phyloP scores from a whole-genome alignment of 345 rosid species.

The Eucalyptus victrix region DNA sequence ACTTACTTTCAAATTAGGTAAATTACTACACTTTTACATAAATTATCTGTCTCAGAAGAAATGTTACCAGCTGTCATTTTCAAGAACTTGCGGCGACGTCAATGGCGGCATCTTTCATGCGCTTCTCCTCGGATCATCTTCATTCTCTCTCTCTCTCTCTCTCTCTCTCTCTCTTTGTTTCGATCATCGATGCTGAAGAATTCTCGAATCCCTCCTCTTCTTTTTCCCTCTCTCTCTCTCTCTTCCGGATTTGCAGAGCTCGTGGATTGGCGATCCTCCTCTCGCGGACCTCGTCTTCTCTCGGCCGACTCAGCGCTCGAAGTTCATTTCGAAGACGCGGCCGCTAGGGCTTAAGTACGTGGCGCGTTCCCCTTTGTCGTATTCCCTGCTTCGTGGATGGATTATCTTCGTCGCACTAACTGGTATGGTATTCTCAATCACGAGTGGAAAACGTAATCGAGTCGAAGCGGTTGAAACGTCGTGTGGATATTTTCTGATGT shows the following conservation, averaged over 20 bases:
- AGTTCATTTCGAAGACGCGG: slow-evolving; percentile 51
- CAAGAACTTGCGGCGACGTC: neutral
- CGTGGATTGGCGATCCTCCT: slow-evolving; percentile 39
- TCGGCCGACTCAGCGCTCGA: slow-evolving; percentile 38
- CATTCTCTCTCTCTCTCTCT: slow-evolving; percentile 36
- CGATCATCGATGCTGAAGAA: neutral
- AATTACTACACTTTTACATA: neutral
- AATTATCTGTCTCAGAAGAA: neutral
- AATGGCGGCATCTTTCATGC: slow-evolving; percentile 44
- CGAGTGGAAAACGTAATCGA: neutral
- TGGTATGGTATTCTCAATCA: neutral
- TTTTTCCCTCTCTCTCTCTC: neutral
- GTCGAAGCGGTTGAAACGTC: neutral
- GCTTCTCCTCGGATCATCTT: slow-evolving; percentile 43
- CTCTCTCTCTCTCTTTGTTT: slow-evolving; percentile 16
- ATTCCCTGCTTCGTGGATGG: neutral
- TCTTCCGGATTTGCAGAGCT: slow-evolving; percentile 55
- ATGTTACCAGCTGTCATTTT: neutral
- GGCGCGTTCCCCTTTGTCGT: neutral
- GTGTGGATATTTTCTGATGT: neutral
- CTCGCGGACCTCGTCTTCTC: slow-evolving; percentile 51
- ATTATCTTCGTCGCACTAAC: neutral
- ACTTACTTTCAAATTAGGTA: neutral
- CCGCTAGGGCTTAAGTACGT: slow-evolving; percentile 66
- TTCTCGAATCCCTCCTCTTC: neutral